These are phyloP conservation scores for Linnemannia hyalina DNA, from an alignment of 192 early-diverging fungal species.

Conservation along the genomic window DNA sequence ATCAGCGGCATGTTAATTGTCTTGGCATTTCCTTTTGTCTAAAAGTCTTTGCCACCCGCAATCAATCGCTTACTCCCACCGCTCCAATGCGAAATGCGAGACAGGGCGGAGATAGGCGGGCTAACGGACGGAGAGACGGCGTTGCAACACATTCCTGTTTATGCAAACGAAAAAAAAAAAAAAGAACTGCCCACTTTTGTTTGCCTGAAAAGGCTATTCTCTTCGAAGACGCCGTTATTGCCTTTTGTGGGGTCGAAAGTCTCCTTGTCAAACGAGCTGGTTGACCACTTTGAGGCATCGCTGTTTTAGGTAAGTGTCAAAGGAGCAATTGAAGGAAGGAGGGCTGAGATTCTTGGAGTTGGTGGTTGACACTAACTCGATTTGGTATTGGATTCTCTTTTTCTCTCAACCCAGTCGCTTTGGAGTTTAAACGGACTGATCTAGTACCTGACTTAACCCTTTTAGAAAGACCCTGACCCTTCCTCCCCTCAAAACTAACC, in stretches of 20 bases:
- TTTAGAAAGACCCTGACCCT: too few species aligned
- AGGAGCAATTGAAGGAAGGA: background rate
- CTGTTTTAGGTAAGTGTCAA: background rate
- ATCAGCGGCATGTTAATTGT: background rate
- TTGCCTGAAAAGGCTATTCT: background rate
- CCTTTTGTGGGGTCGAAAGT: background rate
- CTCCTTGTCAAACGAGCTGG: background rate
- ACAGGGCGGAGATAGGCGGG: background rate
- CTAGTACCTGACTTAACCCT: background rate
- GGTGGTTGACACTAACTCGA: background rate
- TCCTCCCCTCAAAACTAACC: background rate
- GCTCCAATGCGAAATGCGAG: background rate
- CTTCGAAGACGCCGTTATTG: background rate
- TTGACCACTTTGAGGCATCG: background rate
- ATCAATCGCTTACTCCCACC: slow-evolving; percentile 44
- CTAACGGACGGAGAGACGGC: background rate
- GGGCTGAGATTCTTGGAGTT: background rate
- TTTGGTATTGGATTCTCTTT: background rate
- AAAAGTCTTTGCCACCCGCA: slow-evolving; percentile 7
- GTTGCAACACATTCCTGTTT: background rate
- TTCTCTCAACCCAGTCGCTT: background rate
- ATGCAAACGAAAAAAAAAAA: background rate
- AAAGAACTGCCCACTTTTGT: background rate
- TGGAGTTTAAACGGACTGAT: background rate
- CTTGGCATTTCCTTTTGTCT: background rate